A percentile compares a stretch with the other conserved stretches of the same genome.
Conservation (phyloP, 768 basidiomycete species). For the Mycena rebaudengoi region DNA sequence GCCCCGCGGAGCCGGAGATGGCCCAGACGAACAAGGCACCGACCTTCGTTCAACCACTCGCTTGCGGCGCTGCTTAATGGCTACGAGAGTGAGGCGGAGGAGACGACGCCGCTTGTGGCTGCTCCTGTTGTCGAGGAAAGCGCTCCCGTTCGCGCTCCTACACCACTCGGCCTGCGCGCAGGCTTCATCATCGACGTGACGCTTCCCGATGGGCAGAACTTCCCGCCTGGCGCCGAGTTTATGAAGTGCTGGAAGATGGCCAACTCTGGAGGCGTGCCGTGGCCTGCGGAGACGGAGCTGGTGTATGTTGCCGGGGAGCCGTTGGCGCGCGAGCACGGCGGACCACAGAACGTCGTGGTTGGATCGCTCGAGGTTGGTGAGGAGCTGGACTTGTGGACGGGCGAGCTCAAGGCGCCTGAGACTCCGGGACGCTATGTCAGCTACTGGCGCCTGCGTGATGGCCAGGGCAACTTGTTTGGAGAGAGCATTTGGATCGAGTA, state of each 20-base stretch:
- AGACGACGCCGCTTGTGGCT: background rate
- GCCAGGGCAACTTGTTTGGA: slow-evolving; percentile 68
- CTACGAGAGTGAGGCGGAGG: slow-evolving; percentile 29
- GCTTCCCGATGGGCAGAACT: slow-evolving; percentile 76
- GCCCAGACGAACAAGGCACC: slow-evolving; percentile 15
- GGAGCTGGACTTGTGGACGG: slow-evolving; percentile 71
- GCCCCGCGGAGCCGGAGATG: slow-evolving; percentile 27
- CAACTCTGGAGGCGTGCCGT: slow-evolving; percentile 69
- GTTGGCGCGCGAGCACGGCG: slow-evolving; percentile 49
- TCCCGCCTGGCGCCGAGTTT: slow-evolving; percentile 87
- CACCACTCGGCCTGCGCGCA: slow-evolving; percentile 51
- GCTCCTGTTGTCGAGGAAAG: too few relatives aligned
- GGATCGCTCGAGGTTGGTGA: slow-evolving; percentile 66
- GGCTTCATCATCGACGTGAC: slow-evolving; percentile 73
- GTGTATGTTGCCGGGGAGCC: slow-evolving; percentile 76
- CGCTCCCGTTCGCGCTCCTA: slow-evolving; percentile 8
- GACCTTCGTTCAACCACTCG: slow-evolving; percentile 31
- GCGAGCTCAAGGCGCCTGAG: slow-evolving; percentile 86
- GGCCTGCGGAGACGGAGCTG: slow-evolving; percentile 75
- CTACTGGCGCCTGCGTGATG: slow-evolving; percentile 78
- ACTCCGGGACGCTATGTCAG: slow-evolving; percentile 74
- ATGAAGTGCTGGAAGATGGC: slow-evolving; percentile 83
- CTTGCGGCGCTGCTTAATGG: slow-evolving; percentile 43
- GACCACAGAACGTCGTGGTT: slow-evolving; percentile 49
- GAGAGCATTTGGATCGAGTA: slow-evolving; percentile 84